Percentiles rank a stretch among this genome's conserved stretches.
Conservation (phyloP, 1,284 basidiomycete genomes). For the Amylostereum areolatum region DNA sequence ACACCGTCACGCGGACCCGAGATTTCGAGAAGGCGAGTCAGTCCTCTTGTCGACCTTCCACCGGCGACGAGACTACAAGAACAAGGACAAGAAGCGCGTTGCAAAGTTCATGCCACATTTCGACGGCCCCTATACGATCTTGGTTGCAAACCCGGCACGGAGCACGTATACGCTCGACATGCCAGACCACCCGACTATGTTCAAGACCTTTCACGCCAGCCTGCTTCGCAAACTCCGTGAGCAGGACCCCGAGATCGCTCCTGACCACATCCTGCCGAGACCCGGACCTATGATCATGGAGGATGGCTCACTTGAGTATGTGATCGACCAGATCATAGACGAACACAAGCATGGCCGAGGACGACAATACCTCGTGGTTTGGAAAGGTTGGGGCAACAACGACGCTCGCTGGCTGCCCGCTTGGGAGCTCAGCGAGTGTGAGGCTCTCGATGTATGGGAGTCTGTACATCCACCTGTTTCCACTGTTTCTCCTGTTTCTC, state of each 20-base stretch:
- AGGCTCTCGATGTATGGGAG: neutral
- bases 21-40: slow-evolving; percentile 3
- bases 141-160: slow-evolving; percentile 4
- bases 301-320: neutral
- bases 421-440: neutral
- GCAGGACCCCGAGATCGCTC: neutral
- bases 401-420: neutral
- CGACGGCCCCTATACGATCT: slow-evolving; percentile 13
- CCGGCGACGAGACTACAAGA: slow-evolving; percentile 12
- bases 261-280: neutral
- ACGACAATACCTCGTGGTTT: neutral
- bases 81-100: slow-evolving; percentile 5
- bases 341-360: neutral
- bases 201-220: slow-evolving; percentile 3
- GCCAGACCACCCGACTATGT: slow-evolving; percentile 2
- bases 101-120: slow-evolving; percentile 17
- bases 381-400: neutral
- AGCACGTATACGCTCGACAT: slow-evolving; percentile 14
- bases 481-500: no score
- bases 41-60: slow-evolving; percentile 10
- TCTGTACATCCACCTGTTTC: no score
- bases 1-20: neutral
- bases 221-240: neutral
- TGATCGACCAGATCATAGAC: neutral
- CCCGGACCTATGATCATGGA: no score